A percentile compares a stretch with the other conserved stretches of the same genome.
Evolutionary conservation across 148 eudicot genomes (phyloP).

Genomic region (Nepenthes gracilis): DNA sequence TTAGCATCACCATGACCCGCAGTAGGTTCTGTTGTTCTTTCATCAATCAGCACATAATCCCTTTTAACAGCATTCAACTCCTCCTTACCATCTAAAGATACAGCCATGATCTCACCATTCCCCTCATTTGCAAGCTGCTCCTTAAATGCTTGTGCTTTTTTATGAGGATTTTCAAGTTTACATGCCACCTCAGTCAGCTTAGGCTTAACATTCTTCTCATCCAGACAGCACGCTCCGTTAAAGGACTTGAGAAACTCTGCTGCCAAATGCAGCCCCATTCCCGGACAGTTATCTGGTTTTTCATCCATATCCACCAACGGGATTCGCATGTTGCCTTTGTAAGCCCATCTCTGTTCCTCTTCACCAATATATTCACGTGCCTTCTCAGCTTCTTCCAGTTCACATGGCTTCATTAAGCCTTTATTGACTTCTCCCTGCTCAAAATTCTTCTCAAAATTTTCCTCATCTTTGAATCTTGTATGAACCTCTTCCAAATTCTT

Average conservation of each 20-base stretch:
- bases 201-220: constrained; percentile 8
- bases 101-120: constrained; percentile 8
- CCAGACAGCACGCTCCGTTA: constrained; percentile 13
- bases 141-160: constrained; percentile 11
- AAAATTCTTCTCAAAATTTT: constrained; percentile 8
- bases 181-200: constrained; percentile 5
- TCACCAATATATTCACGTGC: constrained; percentile 5
- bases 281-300: constrained; percentile 8
- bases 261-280: constrained; percentile 7
- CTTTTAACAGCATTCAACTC: constrained; percentile 18
- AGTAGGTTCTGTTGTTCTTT: constrained; percentile 11
- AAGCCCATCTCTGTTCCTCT: constrained; percentile 5
- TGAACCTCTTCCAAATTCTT: constrained; percentile 3
- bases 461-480: constrained; percentile 2
- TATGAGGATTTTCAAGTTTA: constrained; percentile 10
- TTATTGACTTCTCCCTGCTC: constrained; percentile 6
- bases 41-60: constrained; percentile 14
- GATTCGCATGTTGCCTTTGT: constrained; percentile 3
- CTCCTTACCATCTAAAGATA: constrained; percentile 6
- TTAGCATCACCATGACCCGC: constrained; percentile 11
- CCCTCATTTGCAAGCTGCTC: constrained; percentile 9
- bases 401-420: constrained; percentile 1
- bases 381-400: constrained; percentile 14
- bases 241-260: constrained; percentile 18
- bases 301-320: constrained; percentile 14